Percentiles rank a stretch among this genome's conserved stretches.
These are phyloP conservation scores for Alternaria postmessia DNA, from an alignment of 2,329 filamentous ascomycete genomes.

Conservation along the genomic window DNA sequence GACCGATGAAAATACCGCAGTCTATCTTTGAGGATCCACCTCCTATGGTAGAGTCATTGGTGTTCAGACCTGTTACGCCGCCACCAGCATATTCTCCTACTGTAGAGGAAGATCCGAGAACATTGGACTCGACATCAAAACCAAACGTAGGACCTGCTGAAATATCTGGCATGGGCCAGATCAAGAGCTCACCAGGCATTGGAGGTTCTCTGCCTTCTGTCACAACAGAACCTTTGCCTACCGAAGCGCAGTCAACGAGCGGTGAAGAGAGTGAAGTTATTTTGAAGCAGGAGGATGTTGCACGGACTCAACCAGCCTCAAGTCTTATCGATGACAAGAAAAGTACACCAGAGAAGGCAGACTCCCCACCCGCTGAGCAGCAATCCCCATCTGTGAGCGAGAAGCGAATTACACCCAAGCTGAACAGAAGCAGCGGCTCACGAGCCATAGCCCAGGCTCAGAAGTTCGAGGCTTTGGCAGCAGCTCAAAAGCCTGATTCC, in stretches of 20 bases:
- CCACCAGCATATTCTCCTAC: conserved; percentile 34
- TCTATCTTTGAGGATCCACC: conserved; percentile 34
- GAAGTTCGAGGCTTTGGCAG: conserved; percentile 40
- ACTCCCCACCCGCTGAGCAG: not conserved
- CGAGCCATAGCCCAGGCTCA: conserved; percentile 41
- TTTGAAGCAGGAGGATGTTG: not conserved
- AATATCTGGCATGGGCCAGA: not conserved
- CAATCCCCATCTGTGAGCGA: conserved; percentile 11
- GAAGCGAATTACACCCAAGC: conserved; percentile 32
- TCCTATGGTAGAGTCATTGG: conserved; percentile 10
- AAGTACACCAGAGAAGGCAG: not conserved
- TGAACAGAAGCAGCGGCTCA: conserved; percentile 33
- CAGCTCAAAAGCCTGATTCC: conserved; percentile 14
- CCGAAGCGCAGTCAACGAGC: not conserved
- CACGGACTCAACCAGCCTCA: not conserved
- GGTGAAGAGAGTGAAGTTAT: not conserved
- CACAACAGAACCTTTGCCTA: not conserved
- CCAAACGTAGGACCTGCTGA: not conserved
- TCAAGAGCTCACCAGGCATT: not conserved
- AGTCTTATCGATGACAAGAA: not conserved
- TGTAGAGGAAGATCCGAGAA: not conserved
- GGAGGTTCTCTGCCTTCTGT: not conserved
- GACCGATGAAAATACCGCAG: conserved; percentile 31
- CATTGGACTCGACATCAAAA: accelerated
- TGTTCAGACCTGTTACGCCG: conserved; percentile 23